Percentiles rank a stretch among this genome's conserved stretches.
Evolutionary conservation across 768 basidiomycete genomes (phyloP).

Genomic region (Tulasnella calospora): DNA sequence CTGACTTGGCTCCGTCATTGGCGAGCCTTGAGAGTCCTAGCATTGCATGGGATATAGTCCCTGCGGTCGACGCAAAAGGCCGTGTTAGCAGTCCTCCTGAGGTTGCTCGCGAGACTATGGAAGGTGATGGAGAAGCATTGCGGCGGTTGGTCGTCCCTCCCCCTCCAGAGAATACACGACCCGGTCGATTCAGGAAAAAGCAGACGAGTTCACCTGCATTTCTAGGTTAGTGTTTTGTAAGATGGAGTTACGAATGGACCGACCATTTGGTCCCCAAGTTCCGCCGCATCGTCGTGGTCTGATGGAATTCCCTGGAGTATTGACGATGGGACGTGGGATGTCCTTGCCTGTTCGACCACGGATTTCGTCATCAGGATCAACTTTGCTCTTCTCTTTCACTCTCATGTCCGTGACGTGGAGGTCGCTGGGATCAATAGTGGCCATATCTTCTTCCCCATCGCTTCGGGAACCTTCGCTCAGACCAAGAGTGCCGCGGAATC

Average conservation of each 20-base stretch:
- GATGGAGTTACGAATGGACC: conserved; percentile 25
- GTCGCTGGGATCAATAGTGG: conserved; percentile 40
- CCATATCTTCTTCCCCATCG: conserved; percentile 51
- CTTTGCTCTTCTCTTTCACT: not conserved
- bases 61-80: conserved; percentile 20
- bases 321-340: conserved; percentile 1
- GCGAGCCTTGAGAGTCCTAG: conserved; percentile 26
- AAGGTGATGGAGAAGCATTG: conserved; percentile 27
- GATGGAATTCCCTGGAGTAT: conserved; percentile 54
- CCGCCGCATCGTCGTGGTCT: conserved; percentile 85
- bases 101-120: conserved; percentile 25
- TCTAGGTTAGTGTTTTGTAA: conserved; percentile 16
- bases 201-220: conserved; percentile 72
- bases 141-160: conserved; percentile 2
- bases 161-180: conserved; percentile 53
- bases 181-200: conserved; percentile 59
- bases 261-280: conserved; percentile 84
- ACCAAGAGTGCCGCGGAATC: conserved; percentile 35
- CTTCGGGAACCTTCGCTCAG: conserved; percentile 61
- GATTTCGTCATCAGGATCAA: not conserved
- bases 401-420: conserved; percentile 36
- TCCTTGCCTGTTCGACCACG: not conserved
- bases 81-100: conserved; percentile 10
- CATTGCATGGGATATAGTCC: conserved; percentile 26
- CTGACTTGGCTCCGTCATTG: conserved; percentile 18